A percentile compares a stretch with the other conserved stretches of the same genome.
phyloP scores from a whole-genome alignment of 2,329 filamentous ascomycete genomes.

The Paramyrothecium roridum region DNA sequence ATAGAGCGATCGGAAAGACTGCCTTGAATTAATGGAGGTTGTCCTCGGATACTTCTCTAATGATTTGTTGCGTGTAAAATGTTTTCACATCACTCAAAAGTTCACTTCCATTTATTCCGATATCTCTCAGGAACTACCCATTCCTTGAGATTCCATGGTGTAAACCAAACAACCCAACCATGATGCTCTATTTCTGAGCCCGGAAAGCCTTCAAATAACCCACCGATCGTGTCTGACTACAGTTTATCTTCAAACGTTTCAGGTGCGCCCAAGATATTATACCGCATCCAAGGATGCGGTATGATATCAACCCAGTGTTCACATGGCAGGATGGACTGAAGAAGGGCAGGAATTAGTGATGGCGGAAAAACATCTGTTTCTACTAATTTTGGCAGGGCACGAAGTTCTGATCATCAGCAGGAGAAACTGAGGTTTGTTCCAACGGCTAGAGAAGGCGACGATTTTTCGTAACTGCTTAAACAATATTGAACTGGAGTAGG shows the following conservation, averaged over 20 bases:
- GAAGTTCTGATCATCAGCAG: conserved; percentile 23
- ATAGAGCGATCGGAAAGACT: too few relatives aligned
- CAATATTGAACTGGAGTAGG: conserved; percentile 37
- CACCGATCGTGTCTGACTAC: conserved; percentile 38
- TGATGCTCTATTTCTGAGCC: conserved; percentile 35
- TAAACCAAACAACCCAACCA: conserved; percentile 38
- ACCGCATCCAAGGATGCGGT: conserved; percentile 30
- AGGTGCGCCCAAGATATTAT: conserved; percentile 30
- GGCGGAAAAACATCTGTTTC: conserved; percentile 24
- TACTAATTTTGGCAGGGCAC: conserved; percentile 9
- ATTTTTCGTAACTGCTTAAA: conserved; percentile 33
- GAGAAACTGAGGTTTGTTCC: conserved; percentile 21
- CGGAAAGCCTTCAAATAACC: conserved; percentile 39
- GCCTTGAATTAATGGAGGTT: neutral
- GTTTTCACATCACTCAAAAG: conserved; percentile 5
- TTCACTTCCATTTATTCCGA: conserved; percentile 16
- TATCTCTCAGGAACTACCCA: conserved; percentile 17
- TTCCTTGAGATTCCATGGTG: conserved; percentile 14
- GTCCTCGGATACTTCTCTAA: conserved; percentile 7
- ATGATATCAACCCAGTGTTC: conserved; percentile 37
- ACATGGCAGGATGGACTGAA: conserved; percentile 35
- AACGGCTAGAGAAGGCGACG: conserved; percentile 8
- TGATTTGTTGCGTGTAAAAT: conserved; percentile 12
- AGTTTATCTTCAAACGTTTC: conserved; percentile 38
- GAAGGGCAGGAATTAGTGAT: conserved; percentile 29